Percentiles rank a stretch among this genome's conserved stretches.
These are phyloP conservation scores for Canavalia ensiformis DNA, from an alignment of 306 rosid genomes.

Conservation along the genomic window DNA sequence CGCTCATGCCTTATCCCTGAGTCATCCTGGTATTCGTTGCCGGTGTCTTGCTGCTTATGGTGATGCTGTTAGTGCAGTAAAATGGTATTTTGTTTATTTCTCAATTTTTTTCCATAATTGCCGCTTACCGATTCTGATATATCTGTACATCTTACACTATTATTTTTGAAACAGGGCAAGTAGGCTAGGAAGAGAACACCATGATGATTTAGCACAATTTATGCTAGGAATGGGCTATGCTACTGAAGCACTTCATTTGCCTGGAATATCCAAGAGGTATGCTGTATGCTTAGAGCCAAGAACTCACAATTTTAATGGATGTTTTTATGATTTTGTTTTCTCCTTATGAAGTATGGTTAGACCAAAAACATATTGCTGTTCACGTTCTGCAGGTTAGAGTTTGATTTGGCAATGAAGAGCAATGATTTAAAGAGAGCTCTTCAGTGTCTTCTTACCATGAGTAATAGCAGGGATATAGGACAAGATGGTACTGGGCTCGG, in stretches of 20 bases:
- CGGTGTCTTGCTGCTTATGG: constrained; percentile 99
- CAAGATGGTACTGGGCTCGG: constrained; percentile 80
- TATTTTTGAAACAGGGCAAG: constrained; percentile 83
- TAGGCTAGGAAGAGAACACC: constrained; percentile 98
- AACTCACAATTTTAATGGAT: constrained; percentile 29
- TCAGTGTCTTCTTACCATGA: constrained; percentile 98
- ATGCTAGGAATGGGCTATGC: constrained; percentile 99
- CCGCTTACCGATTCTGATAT: constrained; percentile 4
- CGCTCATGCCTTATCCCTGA: constrained; percentile 95
- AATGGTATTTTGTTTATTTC: constrained; percentile 66
- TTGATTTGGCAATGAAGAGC: constrained; percentile 98
- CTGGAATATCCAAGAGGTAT: constrained; percentile 98
- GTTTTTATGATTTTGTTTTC: constrained; percentile 19
- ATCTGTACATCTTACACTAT: constrained; percentile 43
- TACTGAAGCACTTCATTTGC: constrained; percentile 95
- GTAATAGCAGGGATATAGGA: constrained; percentile 96
- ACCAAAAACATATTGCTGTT: constrained; percentile 23
- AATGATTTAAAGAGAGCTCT: constrained; percentile 97
- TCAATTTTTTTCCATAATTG: constrained; percentile 23
- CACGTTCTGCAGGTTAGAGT: constrained; percentile 78
- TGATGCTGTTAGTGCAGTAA: constrained; percentile 98
- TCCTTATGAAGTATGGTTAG: constrained; percentile 38
- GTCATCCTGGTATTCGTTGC: constrained; percentile 98
- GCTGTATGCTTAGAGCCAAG: constrained; percentile 42
- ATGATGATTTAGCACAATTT: constrained; percentile 97